Conservation (phyloP, 129 eudicot species). For the Pittosporum tobira region DNA sequence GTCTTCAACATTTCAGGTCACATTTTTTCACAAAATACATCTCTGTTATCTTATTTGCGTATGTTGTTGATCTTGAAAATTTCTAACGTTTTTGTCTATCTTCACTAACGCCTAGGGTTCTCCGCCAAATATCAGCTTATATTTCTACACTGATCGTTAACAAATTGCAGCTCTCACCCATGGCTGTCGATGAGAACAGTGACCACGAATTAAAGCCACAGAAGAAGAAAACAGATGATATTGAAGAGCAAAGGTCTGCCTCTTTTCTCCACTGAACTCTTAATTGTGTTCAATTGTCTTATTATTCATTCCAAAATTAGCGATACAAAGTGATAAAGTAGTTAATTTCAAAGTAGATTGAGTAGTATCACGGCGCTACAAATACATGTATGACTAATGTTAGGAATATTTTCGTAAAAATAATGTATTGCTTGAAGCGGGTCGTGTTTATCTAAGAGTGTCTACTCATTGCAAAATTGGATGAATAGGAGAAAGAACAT, state of each 20-base stretch:
- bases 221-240: slow-evolving; percentile 61
- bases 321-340: too few species aligned
- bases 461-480: not conserved
- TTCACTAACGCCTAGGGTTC: slow-evolving; percentile 14
- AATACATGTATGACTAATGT: too few species aligned
- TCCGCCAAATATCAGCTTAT: slow-evolving; percentile 9
- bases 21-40: too few species aligned
- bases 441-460: too few species aligned
- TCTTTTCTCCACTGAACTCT: not conserved
- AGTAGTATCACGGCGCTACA: too few species aligned
- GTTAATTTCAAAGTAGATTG: too few species aligned
- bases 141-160: not conserved
- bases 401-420: too few species aligned
- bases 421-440: too few species aligned
- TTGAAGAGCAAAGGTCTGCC: slow-evolving; percentile 52
- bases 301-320: too few species aligned
- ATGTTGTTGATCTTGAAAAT: not conserved
- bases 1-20: slow-evolving; percentile 1
- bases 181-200: slow-evolving; percentile 53
- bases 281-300: too few species aligned
- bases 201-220: slow-evolving; percentile 48
- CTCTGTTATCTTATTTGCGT: not conserved
- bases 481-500: slow-evolving; percentile 67
- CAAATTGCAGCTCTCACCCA: slow-evolving; percentile 8
- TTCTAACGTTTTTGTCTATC: not conserved